phyloP scores from a whole-genome alignment of 768 basidiomycete genomes.

The Mycena filopes region DNA sequence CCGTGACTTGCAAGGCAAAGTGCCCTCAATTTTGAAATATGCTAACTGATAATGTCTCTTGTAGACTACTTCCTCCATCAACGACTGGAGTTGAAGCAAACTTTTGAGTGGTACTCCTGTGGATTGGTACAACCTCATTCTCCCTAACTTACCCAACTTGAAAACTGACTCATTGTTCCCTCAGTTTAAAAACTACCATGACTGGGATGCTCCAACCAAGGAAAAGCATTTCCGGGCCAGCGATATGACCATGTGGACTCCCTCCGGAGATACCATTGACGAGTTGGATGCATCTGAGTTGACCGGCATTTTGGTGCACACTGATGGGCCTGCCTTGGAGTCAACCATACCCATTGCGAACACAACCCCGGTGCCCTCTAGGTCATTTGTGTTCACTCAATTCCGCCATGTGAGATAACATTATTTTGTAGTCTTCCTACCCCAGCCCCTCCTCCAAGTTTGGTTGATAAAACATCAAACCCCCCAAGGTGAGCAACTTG shows the following conservation, averaged over 20 bases:
- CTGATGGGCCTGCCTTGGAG: neutral
- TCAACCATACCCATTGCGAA: neutral
- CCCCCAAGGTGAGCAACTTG: too few species aligned
- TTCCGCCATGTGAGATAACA: neutral
- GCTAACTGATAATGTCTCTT: too few species aligned
- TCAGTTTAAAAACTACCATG: neutral
- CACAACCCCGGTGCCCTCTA: neutral
- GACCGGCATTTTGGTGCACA: too few species aligned
- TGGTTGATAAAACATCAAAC: too few species aligned
- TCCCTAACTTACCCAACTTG: too few species aligned
- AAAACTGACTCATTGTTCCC: too few species aligned
- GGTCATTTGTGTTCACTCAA: too few species aligned
- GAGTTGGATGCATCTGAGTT: neutral
- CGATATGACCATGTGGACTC: neutral
- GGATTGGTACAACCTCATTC: constrained; percentile 17
- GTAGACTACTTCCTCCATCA: constrained; percentile 19
- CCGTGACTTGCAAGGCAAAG: constrained; percentile 5
- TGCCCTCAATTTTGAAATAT: neutral
- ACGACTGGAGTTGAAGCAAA: constrained; percentile 15
- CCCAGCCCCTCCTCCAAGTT: too few species aligned
- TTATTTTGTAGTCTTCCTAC: neutral
- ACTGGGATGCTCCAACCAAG: neutral
- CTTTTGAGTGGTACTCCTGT: constrained; percentile 19
- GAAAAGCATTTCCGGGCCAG: neutral
- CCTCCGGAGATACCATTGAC: neutral